A percentile compares a stretch with the other conserved stretches of the same genome.
These are phyloP conservation scores for Solanum sejunctum DNA, from an alignment of 257 asterid genomes.

Conservation along the genomic window DNA sequence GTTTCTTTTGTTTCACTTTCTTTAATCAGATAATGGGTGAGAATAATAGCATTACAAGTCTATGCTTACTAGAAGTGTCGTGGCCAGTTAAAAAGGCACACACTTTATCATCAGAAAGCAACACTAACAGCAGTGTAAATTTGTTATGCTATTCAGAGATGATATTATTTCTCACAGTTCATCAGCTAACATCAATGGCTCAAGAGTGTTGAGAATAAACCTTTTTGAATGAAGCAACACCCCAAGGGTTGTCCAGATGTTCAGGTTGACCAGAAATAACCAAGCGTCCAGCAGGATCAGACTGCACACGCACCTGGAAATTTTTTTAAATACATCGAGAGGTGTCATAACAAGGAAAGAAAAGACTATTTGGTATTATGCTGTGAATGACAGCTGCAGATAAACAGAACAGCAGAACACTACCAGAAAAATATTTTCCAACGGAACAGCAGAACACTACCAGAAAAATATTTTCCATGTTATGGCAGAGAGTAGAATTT, in stretches of 20 bases:
- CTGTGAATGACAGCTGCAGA: not conserved
- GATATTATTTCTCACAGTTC: not conserved
- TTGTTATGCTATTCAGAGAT: not conserved
- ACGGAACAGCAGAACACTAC: not conserved
- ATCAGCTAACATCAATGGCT: not conserved
- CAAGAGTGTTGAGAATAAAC: constrained; percentile 14
- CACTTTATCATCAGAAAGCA: not conserved
- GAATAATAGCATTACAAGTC: not conserved
- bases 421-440: not conserved
- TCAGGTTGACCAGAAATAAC: constrained; percentile 95
- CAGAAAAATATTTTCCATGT: not conserved
- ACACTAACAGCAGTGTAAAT: not conserved
- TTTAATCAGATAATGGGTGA: not conserved
- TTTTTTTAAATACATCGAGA: not conserved
- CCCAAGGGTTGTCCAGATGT: constrained; percentile 93
- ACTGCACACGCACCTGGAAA: constrained; percentile 73
- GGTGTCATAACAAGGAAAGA: not conserved
- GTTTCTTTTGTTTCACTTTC: not conserved
- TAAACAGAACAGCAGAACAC: not conserved
- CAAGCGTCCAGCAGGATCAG: constrained; percentile 95
- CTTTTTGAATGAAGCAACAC: constrained; percentile 86
- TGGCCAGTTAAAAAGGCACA: not conserved
- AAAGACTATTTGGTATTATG: not conserved
- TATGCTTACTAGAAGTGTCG: not conserved
- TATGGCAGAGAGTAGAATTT: not conserved